Evolutionary conservation across 2,329 filamentous ascomycete genomes (phyloP), one percentile per base, ranked within the genome.

Genomic region (Ophiosphaerella herpotricha): DNA sequence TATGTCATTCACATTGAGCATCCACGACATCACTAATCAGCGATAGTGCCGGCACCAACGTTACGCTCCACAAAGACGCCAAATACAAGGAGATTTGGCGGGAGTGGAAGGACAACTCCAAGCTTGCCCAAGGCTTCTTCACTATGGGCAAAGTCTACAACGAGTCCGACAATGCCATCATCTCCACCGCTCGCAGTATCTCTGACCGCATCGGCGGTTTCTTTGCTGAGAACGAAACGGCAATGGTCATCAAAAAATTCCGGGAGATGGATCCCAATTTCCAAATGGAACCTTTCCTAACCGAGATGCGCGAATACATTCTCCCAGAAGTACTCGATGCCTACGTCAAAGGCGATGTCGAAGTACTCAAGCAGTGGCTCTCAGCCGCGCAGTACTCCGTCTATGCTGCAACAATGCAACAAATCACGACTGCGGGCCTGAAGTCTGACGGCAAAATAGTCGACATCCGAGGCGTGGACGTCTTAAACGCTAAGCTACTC

Each of bases 41-140:
- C 24, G 2, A 13, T 60, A 97, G 94, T 50, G 94, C 94, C 51
- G 94, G 94, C 52, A 96, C 92, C 49, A 95, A 96, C 69, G 80
- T 99, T 41, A 97, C 93, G 0, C 74, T 99, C 0, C 94, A 99
- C 81, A 99, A 99, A 77, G 94, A 99, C 64, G 87, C 94, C 12
- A 90, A 89, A 18, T 97, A 93, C 91, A 97, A 96, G 77, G 93
- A 97, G 74, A 91, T 91, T n/a, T 99, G 94, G 94, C 85, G 88
- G 66, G 89, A 94, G 43, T 99, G 97, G 83, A 88, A 89, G 57
- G 94, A 99, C 73, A 86, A 85, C 58, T 96, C 88, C 75, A 91
- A 88, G 63, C 76, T 97, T 51, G 90, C 96, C 72, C 93, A 97
- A 75, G 86, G 88, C 50, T 78, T 97, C 54, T 97, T 96, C 76